Base-by-base conservation (phyloP, 257 asterid species). In the Lantana camara region DNA sequence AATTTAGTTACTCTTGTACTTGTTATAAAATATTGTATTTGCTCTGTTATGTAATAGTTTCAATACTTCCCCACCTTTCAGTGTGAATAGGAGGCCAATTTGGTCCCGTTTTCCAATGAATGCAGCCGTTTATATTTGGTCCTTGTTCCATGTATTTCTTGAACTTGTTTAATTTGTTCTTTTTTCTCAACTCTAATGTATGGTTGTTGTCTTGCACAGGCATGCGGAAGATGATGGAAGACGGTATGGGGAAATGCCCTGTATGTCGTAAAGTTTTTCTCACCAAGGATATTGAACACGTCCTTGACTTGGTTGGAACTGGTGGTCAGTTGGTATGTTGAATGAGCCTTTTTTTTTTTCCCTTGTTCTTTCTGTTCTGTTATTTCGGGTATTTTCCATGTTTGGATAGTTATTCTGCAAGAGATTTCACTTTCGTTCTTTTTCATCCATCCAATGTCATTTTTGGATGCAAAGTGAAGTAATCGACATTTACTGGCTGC, bases 221-320 rank as follows among this genome's bases (percentile, higher is more conserved):
- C 30, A 76, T 70, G 67, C 68, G 11, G 32, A 75, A 76, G 71
- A 66, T 66, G 65, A 72, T 67, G 80, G 86, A 79, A 77, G 83
- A 73, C 67, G 72, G 74, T 66, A 75, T 64, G 66, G 95, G 95
- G 59, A 71, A 59, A 52, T 89, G 97, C 68, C 96, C 98, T 0
- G 93, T 87, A 59, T 92, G 97, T 70, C 96, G 96, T 58, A 80
- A 89, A 75, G 84, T 82, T 57, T 92, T 92, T 73, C 89, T 72
- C 52, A 72, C 85, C 49, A 92, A 80, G 79, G 97, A 92, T 73
- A 85, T 89, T 19, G 93, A 89, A 62, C 97, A 89, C 21, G 95
- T 85, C 63, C 88, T 87, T 46, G 81, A 77, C 82, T 83, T 91
- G 79, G 86, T 87, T 73, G 96, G 79, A 53, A 77, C 77, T 60